phyloP scores from a whole-genome alignment of 2,329 filamentous ascomycete genomes.

The Epichloe baconii region DNA sequence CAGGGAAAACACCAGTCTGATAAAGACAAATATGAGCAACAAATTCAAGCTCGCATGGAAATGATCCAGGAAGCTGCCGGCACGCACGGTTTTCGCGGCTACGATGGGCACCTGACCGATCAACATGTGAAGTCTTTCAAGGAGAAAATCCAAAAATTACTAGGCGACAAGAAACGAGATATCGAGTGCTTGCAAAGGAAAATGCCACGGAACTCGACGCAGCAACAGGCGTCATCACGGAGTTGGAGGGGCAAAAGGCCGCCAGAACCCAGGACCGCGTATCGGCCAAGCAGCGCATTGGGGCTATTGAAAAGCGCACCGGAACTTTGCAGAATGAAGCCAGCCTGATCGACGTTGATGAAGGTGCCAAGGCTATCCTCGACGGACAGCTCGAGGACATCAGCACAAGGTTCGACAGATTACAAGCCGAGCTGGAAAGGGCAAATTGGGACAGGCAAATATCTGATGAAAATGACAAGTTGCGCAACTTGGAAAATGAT shows the following conservation, averaged over 20 bases:
- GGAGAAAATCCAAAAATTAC: conserved; percentile 59
- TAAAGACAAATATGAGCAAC: conserved; percentile 73
- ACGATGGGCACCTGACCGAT: conserved; percentile 66
- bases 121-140: conserved; percentile 63
- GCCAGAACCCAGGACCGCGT: conserved; percentile 62
- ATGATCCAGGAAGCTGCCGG: conserved; percentile 69
- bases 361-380: conserved; percentile 67
- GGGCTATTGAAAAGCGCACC: conserved; percentile 58
- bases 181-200: conserved; percentile 64
- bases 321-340: conserved; percentile 52
- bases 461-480: conserved; percentile 47
- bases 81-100: conserved; percentile 69
- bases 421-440: conserved; percentile 48
- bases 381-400: conserved; percentile 62
- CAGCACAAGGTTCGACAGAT: conserved; percentile 45
- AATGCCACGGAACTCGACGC: conserved; percentile 61
- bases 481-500: conserved; percentile 58
- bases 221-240: conserved; percentile 58
- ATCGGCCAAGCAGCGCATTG: conserved; percentile 59
- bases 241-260: conserved; percentile 62
- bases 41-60: conserved; percentile 55
- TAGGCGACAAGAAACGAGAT: conserved; percentile 65
- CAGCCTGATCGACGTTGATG: conserved; percentile 66
- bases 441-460: conserved; percentile 61
- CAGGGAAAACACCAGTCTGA: conserved; percentile 73